These are phyloP conservation scores for Fusarium vanettenii DNA, from an alignment of 2,329 filamentous ascomycete species.

Conservation along the genomic window DNA sequence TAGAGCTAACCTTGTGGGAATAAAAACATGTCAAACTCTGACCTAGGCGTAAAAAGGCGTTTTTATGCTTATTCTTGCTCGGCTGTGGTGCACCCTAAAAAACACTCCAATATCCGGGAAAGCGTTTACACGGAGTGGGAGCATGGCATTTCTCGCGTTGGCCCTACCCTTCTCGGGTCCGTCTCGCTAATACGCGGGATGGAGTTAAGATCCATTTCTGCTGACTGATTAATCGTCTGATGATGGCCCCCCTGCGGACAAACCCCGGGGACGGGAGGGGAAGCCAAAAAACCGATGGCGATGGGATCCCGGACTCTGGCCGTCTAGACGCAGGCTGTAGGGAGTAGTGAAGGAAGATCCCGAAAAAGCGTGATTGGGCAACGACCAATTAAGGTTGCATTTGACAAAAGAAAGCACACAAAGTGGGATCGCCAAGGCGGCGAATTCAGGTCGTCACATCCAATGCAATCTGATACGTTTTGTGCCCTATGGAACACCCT, in stretches of 20 bases:
- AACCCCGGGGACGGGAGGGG: not conserved
- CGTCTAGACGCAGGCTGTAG: not conserved
- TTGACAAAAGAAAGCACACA: not conserved
- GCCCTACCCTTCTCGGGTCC: not conserved
- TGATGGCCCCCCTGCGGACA: no score
- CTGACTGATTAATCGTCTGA: not conserved
- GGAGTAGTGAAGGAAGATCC: not conserved
- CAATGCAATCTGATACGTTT: not conserved
- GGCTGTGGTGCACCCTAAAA: not conserved
- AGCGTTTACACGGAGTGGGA: not conserved
- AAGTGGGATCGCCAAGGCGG: conserved; percentile 14
- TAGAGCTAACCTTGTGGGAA: not conserved
- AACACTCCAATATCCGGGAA: not conserved
- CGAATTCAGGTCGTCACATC: not conserved
- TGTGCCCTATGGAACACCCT: not conserved
- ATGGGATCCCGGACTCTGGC: not conserved
- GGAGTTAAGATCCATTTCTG: not conserved
- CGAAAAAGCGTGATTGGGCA: conserved; percentile 2
- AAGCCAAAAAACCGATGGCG: not conserved
- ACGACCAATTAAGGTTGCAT: conserved; percentile 10
- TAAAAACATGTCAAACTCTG: not conserved
- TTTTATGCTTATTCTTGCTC: conserved; percentile 34
- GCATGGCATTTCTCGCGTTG: not conserved
- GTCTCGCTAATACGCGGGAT: not conserved
- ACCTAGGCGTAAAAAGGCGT: conserved; percentile 8